These are phyloP conservation scores for Neurospora sp. DNA, from an alignment of 495 filamentous ascomycete genomes.

Conservation along the genomic window DNA sequence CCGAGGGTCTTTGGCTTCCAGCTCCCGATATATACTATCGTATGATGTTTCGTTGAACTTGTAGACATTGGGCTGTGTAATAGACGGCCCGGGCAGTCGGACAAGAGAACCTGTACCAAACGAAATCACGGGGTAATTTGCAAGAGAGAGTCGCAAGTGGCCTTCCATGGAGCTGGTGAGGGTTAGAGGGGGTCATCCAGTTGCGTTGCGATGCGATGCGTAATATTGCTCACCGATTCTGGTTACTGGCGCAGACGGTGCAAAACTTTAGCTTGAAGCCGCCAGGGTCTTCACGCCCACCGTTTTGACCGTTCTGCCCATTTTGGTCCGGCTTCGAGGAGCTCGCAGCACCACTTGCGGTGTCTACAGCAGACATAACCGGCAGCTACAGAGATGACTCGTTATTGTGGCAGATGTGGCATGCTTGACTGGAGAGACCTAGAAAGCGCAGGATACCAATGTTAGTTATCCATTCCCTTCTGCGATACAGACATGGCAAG, in stretches of 20 bases:
- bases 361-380: conserved; percentile 19
- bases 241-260: conserved; percentile 96
- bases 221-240: conserved; percentile 62
- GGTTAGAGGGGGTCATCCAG: background rate
- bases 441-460: background rate
- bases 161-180: conserved; percentile 81
- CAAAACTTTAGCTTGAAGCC: conserved; percentile 88
- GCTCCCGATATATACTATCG: conserved; percentile 79
- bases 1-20: conserved; percentile 72
- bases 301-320: conserved; percentile 21
- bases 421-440: background rate
- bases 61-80: conserved; percentile 93
- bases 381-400: background rate
- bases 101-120: conserved; percentile 96
- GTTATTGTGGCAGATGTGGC: background rate
- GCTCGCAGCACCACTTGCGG: conserved; percentile 17
- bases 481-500: background rate
- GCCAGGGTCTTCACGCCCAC: conserved; percentile 28
- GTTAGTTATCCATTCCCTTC: background rate
- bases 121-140: conserved; percentile 88
- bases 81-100: conserved; percentile 83
- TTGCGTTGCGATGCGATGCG: background rate
- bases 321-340: conserved; percentile 13
- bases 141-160: conserved; percentile 76
- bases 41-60: conserved; percentile 93